Evolutionary conservation across 345 rosid genomes (phyloP), one percentile per base, ranked within the genome.

Genomic region (Hibiscus trionum): DNA sequence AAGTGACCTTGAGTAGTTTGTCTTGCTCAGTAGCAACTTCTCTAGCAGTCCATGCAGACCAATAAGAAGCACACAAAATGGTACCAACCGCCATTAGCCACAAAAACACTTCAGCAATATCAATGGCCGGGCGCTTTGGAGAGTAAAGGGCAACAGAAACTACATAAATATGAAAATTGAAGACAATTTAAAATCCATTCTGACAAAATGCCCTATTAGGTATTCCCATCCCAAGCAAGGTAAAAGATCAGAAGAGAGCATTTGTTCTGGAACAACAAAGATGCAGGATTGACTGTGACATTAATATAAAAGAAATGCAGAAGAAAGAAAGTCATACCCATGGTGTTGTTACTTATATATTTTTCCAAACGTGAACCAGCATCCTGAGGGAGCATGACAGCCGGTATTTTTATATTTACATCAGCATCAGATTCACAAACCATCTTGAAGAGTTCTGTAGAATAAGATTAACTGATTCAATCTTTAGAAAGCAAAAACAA

Each of bases 81-180:
- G 96, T 92, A 67, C 96, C 91, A 55, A 90, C 96, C 73, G 99
- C 99, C 97, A 95, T 92, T 72, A 95, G 94, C 99, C 99, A 95
- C 26, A 95, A 80, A 76, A 95, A 95, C 65, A 95, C 97, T 88
- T 95, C 99, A 59, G 99, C 97, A 74, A 92, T 89, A 69, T 95
- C 99, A 74, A 95, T 94, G 27, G 84, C 77, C 24, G 97, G 97
- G 53, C 99, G 97, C 72, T 58, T 82, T n/a, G 99, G 99, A 27
- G 99, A 92, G 85, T 92, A 95, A 56, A 92, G 76, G 77, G 88
- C 93, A 80, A 95, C 86, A 66, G 82, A 77, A 83, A 95, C 99
- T 95, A 93, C 79, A 81, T 76, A 78, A 47, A 73, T 47, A 59
- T 15, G 74, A 73, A 39, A 19, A 35, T 37, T 21, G 57, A 33